Percentiles rank a stretch among this genome's conserved stretches.
phyloP scores from a whole-genome alignment of 352 stramenopile genomes.

The Aphanomyces invadans region DNA sequence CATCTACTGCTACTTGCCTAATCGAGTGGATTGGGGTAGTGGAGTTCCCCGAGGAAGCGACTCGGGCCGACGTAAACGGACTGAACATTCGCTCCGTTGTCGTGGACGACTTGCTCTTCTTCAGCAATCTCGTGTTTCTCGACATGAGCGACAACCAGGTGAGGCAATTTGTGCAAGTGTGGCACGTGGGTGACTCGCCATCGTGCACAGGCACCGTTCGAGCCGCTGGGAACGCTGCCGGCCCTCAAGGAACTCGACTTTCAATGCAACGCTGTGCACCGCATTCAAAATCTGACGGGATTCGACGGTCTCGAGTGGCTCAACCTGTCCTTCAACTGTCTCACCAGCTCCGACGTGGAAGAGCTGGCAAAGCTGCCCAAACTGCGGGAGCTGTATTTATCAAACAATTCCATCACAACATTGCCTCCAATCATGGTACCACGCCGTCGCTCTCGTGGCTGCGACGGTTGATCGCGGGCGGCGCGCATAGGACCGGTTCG shows the following conservation, averaged over 20 bases:
- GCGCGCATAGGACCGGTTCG: slow-evolving; percentile 36
- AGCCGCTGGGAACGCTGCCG: slow-evolving; percentile 56
- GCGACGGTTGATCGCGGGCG: background rate
- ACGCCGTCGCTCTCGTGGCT: too few relatives aligned
- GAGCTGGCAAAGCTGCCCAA: slow-evolving; percentile 62
- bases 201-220: slow-evolving; percentile 45
- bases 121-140: slow-evolving; percentile 55
- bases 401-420: slow-evolving; percentile 59
- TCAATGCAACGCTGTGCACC: slow-evolving; percentile 65
- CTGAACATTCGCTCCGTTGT: slow-evolving; percentile 54
- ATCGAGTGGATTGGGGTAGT: slow-evolving; percentile 29
- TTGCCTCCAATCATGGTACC: slow-evolving; percentile 67
- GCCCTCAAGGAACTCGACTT: slow-evolving; percentile 65
- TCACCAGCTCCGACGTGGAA: slow-evolving; percentile 48
- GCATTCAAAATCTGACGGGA: slow-evolving; percentile 38
- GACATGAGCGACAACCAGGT: slow-evolving; percentile 83
- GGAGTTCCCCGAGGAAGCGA: slow-evolving; percentile 74
- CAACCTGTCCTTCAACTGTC: slow-evolving; percentile 75
- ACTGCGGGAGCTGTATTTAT: slow-evolving; percentile 69
- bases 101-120: slow-evolving; percentile 70
- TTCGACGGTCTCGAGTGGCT: slow-evolving; percentile 59
- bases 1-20: background rate
- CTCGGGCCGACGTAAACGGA: slow-evolving; percentile 49
- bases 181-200: too few relatives aligned
- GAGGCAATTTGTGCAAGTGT: too few relatives aligned